Conservation (phyloP, 2,329 filamentous ascomycete species). For the Fusarium equiseti region DNA sequence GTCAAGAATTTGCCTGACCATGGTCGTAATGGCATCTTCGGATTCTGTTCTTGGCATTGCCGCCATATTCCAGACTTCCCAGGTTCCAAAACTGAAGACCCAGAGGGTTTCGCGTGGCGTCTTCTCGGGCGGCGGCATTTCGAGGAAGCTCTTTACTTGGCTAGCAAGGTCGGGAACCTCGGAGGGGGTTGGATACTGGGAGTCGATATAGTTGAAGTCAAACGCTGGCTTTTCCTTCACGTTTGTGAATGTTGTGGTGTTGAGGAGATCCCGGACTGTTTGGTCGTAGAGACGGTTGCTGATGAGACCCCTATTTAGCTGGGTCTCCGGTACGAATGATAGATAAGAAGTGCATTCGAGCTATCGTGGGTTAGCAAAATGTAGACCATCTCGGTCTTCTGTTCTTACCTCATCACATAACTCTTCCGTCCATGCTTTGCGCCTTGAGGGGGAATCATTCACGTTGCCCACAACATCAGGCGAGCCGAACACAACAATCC, state of each 20-base stretch:
- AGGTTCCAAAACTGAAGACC: slow-evolving; percentile 66
- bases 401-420: slow-evolving; percentile 60
- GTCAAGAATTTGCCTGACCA: slow-evolving; percentile 57
- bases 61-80: slow-evolving; percentile 67
- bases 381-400: not conserved
- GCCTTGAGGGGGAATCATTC: slow-evolving; percentile 39
- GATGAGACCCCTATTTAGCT: slow-evolving; percentile 63
- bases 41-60: slow-evolving; percentile 58
- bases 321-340: slow-evolving; percentile 59
- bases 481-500: slow-evolving; percentile 65
- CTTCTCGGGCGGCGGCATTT: slow-evolving; percentile 49
- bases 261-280: slow-evolving; percentile 53
- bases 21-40: slow-evolving; percentile 53
- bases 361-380: slow-evolving; percentile 48
- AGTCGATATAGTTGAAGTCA: slow-evolving; percentile 59
- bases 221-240: slow-evolving; percentile 52
- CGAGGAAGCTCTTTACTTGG: slow-evolving; percentile 62
- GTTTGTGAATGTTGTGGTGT: slow-evolving; percentile 50
- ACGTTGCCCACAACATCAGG: slow-evolving; percentile 61
- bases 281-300: slow-evolving; percentile 67
- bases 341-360: slow-evolving; percentile 60
- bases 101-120: slow-evolving; percentile 63
- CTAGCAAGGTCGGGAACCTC: slow-evolving; percentile 57
- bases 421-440: slow-evolving; percentile 60
- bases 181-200: slow-evolving; percentile 58